A percentile compares a stretch with the other conserved stretches of the same genome.
phyloP scores from a whole-genome alignment of 768 basidiomycete species.

The Leccinum aurantiacum region DNA sequence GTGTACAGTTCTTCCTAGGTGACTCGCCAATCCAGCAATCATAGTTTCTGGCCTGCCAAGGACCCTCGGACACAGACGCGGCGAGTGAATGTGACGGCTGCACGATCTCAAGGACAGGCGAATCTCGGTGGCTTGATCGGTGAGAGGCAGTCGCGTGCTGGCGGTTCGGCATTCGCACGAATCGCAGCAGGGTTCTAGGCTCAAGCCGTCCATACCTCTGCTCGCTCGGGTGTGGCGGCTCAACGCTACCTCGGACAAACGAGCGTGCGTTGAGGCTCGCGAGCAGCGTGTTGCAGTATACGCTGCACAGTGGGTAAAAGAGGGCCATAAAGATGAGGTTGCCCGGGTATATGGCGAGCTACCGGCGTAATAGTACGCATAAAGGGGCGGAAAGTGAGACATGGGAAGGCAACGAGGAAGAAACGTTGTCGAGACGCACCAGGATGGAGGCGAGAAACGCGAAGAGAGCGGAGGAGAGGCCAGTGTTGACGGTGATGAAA shows the following conservation, averaged over 20 bases:
- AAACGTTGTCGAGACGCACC: conserved; percentile 14
- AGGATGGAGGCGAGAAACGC: conserved; percentile 21
- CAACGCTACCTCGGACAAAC: background rate
- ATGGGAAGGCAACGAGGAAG: background rate
- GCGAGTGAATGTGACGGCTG: background rate
- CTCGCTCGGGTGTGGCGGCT: background rate
- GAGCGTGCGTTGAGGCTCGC: conserved; percentile 32
- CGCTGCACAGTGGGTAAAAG: conserved; percentile 32
- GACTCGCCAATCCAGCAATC: background rate
- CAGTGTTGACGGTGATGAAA: conserved; percentile 26
- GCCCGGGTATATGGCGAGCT: conserved; percentile 26
- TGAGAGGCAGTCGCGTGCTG: background rate
- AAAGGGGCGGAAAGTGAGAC: background rate
- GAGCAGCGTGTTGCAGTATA: conserved; percentile 37
- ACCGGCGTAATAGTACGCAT: background rate
- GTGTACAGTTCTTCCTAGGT: background rate
- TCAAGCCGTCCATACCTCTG: background rate
- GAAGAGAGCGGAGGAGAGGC: conserved; percentile 25
- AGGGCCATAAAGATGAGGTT: conserved; percentile 25
- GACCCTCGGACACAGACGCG: background rate
- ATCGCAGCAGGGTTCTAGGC: background rate
- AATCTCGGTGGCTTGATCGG: background rate
- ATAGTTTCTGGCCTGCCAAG: background rate
- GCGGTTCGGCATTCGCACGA: background rate
- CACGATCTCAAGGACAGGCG: background rate